phyloP scores from a whole-genome alignment of 1,139 yeast species.

The Yamadazyma epiphylla region DNA sequence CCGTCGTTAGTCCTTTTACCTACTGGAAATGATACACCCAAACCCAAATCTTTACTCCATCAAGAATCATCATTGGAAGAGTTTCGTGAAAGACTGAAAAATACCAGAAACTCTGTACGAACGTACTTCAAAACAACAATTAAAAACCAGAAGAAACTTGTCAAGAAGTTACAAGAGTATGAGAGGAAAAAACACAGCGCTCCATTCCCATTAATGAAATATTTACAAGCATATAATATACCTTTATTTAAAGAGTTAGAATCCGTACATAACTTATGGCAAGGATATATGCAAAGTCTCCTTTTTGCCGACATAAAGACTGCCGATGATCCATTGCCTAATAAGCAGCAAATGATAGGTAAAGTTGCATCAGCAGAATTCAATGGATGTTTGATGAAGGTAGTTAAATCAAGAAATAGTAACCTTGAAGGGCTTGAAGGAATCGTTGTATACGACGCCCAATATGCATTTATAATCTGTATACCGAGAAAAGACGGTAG shows the following conservation, averaged over 20 bases:
- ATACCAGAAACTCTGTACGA: conserved; percentile 45
- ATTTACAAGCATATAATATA: conserved; percentile 33
- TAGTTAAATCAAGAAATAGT: conserved; percentile 54
- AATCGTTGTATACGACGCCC: conserved; percentile 84
- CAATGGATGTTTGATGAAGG: conserved; percentile 70
- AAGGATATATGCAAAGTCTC: conserved; percentile 53
- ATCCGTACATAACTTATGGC: conserved; percentile 59
- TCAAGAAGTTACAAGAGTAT: conserved; percentile 28
- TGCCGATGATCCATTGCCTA: conserved; percentile 16
- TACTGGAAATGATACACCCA: conserved; percentile 25
- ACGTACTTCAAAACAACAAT: conserved; percentile 35
- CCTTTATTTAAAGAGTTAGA: conserved; percentile 53
- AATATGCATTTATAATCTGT: conserved; percentile 66
- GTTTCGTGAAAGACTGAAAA: conserved; percentile 17
- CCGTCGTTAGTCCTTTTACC: conserved; percentile 45
- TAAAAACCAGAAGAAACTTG: conserved; percentile 33
- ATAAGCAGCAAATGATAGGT: conserved; percentile 35
- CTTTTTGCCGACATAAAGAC: conserved; percentile 28
- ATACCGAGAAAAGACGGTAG: conserved; percentile 41
- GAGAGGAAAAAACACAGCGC: conserved; percentile 14
- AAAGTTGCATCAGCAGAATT: conserved; percentile 78
- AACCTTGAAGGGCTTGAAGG: conserved; percentile 67
- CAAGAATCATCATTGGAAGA: conserved; percentile 9
- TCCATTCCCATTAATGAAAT: conserved; percentile 23
- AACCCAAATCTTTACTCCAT: conserved; percentile 17